Conservation (phyloP, 2,329 filamentous ascomycete genomes). For the Ilyonectria robusta region DNA sequence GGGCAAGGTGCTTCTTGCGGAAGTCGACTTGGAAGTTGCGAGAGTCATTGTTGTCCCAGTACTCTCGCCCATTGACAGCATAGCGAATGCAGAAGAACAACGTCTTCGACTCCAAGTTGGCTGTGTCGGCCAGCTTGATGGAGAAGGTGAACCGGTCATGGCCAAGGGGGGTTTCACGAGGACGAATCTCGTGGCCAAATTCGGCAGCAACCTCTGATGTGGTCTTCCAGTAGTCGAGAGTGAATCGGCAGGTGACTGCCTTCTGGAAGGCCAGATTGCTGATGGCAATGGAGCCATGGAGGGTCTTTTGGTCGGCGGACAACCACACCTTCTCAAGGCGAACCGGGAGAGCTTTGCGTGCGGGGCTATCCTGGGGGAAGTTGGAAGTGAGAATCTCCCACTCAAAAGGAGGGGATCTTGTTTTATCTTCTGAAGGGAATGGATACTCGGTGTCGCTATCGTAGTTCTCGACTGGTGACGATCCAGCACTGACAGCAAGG, state of each 20-base stretch:
- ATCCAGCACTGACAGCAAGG: constrained; percentile 94
- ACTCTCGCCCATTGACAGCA: constrained; percentile 84
- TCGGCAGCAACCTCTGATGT: constrained; percentile 95
- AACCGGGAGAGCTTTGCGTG: constrained; percentile 77
- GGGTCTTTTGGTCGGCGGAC: constrained; percentile 86
- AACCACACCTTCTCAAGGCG: constrained; percentile 89
- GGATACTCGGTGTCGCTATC: constrained; percentile 93
- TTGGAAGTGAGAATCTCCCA: constrained; percentile 92
- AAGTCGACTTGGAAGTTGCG: constrained; percentile 97
- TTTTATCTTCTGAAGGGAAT: constrained; percentile 70
- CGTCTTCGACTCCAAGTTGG: constrained; percentile 92
- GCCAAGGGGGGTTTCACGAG: constrained; percentile 74
- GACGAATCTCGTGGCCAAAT: constrained; percentile 83
- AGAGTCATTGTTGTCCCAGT: constrained; percentile 93
- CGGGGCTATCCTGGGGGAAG: constrained; percentile 73
- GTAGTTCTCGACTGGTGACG: constrained; percentile 90
- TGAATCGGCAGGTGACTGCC: constrained; percentile 91
- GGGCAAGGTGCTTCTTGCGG: constrained; percentile 79
- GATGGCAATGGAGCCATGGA: constrained; percentile 87
- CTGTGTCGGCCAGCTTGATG: constrained; percentile 92
- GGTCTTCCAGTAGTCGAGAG: constrained; percentile 98
- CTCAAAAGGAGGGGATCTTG: constrained; percentile 72
- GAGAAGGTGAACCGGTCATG: constrained; percentile 94
- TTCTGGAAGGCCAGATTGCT: constrained; percentile 94
- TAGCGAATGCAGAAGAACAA: constrained; percentile 94